phyloP scores from a whole-genome alignment of 169 alveolate genomes.

The Cryptosporidium sp. region DNA sequence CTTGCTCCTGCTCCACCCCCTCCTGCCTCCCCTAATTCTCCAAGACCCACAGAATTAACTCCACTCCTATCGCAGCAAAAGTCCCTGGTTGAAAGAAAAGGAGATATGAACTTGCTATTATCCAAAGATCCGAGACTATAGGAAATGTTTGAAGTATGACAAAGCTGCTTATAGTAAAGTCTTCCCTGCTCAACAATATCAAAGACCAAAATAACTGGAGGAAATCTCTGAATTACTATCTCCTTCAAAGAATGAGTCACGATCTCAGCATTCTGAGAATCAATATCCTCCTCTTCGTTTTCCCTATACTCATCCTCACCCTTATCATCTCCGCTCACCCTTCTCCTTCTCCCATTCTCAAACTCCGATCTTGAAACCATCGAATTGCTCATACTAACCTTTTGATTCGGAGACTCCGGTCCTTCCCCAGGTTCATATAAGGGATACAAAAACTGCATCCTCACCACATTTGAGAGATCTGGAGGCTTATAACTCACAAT shows the following conservation, averaged over 20 bases:
- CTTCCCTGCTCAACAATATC: conserved; percentile 82
- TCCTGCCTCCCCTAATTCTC: background rate
- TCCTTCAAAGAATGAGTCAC: conserved; percentile 77
- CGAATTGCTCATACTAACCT: background rate
- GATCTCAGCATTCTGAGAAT: conserved; percentile 12
- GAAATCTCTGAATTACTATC: conserved; percentile 77
- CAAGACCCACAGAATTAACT: background rate
- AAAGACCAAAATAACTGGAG: conserved; percentile 80
- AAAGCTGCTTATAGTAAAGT: conserved; percentile 80
- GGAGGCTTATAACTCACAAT: background rate
- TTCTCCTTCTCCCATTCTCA: no score
- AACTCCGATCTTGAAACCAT: background rate
- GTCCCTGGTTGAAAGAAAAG: conserved; percentile 31
- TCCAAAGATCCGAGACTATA: conserved; percentile 76
- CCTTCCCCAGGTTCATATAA: conserved; percentile 71
- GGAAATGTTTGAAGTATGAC: conserved; percentile 81
- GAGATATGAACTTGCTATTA: conserved; percentile 76
- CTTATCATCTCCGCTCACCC: no score
- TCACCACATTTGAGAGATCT: conserved; percentile 39
- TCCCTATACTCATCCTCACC: no score
- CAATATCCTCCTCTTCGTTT: background rate
- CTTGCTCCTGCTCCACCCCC: conserved; percentile 12
- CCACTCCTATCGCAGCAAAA: background rate
- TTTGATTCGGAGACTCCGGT: conserved; percentile 54
- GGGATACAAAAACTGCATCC: conserved; percentile 58